phyloP scores from a whole-genome alignment of 176 grass and related monocot genomes.

The Paspalum vaginatum region DNA sequence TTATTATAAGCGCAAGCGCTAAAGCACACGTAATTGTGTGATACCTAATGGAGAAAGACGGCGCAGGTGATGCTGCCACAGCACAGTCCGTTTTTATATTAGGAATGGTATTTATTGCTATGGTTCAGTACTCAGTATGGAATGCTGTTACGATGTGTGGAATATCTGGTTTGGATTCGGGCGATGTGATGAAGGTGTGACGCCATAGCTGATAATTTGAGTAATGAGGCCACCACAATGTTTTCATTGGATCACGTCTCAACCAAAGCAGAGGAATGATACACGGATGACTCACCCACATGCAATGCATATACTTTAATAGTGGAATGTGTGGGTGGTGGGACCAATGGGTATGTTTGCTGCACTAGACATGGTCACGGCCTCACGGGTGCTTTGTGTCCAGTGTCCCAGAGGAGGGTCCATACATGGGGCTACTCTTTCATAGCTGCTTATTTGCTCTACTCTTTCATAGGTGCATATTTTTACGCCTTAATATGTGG shows the following conservation, averaged over 20 bases:
- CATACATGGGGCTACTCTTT: not conserved
- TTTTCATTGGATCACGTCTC: slow-evolving; percentile 2
- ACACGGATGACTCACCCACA: slow-evolving; percentile 8
- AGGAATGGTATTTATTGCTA: no score
- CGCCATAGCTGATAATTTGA: not conserved
- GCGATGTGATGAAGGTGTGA: not conserved
- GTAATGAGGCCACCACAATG: not conserved
- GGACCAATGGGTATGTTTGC: not conserved
- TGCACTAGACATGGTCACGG: not conserved
- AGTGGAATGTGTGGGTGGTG: not conserved
- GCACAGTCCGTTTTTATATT: not conserved
- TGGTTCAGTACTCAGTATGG: not conserved
- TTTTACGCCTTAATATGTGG: not conserved
- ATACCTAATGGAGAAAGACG: not conserved
- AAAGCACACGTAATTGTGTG: not conserved
- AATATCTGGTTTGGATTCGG: not conserved
- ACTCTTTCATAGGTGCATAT: slow-evolving; percentile 5
- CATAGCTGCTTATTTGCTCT: not conserved
- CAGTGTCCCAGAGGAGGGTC: not conserved
- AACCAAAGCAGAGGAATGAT: slow-evolving; percentile 5
- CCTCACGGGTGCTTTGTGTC: not conserved
- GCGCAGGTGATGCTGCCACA: no score
- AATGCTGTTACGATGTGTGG: not conserved
- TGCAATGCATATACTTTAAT: slow-evolving; percentile 8
- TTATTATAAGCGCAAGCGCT: not conserved